Conservation (phyloP, 257 asterid genomes). For the Cynanchum wilfordii region DNA sequence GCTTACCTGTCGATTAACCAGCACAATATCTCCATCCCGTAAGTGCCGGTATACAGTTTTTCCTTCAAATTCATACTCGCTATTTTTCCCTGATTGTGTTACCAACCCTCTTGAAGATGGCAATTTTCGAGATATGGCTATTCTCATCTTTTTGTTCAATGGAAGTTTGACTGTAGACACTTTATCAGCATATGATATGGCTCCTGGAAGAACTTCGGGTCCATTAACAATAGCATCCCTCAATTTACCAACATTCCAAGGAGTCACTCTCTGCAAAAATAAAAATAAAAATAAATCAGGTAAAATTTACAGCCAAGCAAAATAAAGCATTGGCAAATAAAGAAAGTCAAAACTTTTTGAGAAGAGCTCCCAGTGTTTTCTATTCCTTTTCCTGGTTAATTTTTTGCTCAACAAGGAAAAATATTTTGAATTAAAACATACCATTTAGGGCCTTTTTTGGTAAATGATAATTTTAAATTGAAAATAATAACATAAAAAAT, state of each 20-base stretch:
- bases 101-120: conserved; percentile 78
- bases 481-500: neutral
- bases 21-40: conserved; percentile 97
- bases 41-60: conserved; percentile 79
- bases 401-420: neutral
- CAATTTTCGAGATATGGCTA: conserved; percentile 65
- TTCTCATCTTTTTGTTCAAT: conserved; percentile 39
- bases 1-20: conserved; percentile 90
- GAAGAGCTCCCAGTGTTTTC: neutral
- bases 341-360: neutral
- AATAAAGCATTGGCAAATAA: neutral
- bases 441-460: neutral
- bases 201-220: conserved; percentile 91
- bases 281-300: neutral
- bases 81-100: conserved; percentile 54
- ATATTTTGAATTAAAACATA: neutral
- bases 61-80: conserved; percentile 73
- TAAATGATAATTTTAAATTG: neutral
- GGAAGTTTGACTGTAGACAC: conserved; percentile 52
- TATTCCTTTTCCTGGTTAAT: neutral
- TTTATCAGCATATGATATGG: conserved; percentile 59
- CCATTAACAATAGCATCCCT: conserved; percentile 78
- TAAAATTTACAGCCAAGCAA: conserved; percentile 1
- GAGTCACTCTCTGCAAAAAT: conserved; percentile 75
- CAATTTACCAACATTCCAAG: conserved; percentile 86